Evolutionary conservation across 176 grass and related monocot genomes (phyloP).

Genomic region (Triticum dicoccoides): DNA sequence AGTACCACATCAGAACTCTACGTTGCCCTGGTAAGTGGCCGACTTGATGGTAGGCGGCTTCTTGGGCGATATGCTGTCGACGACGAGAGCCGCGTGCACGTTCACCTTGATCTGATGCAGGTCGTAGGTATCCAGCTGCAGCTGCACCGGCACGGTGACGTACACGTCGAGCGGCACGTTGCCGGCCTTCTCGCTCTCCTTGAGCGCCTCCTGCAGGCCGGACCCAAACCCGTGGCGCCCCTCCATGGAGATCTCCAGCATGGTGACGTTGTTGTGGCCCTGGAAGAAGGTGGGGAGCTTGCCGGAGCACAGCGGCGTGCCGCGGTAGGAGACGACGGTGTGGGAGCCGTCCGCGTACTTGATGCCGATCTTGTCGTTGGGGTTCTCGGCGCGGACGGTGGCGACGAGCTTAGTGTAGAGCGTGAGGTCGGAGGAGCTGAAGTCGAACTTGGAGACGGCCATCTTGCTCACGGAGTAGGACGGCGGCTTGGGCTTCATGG

Average conservation of each 20-base stretch:
- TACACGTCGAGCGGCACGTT: slow-evolving; percentile 65
- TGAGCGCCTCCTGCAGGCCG: slow-evolving; percentile 50
- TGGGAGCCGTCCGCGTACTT: slow-evolving; percentile 45
- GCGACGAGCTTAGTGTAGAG: slow-evolving; percentile 61
- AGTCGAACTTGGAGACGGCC: slow-evolving; percentile 61
- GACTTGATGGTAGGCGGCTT: slow-evolving; percentile 71
- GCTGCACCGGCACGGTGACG: slow-evolving; percentile 56
- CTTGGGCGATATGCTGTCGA: slow-evolving; percentile 72
- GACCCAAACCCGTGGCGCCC: slow-evolving; percentile 42
- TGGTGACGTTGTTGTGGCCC: slow-evolving; percentile 66
- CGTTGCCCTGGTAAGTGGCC: slow-evolving; percentile 49
- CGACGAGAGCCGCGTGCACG: slow-evolving; percentile 63
- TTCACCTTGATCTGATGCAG: slow-evolving; percentile 46
- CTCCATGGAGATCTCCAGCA: slow-evolving; percentile 70
- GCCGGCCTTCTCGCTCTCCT: slow-evolving; percentile 60
- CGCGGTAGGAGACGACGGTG: slow-evolving; percentile 59
- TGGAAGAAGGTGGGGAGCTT: slow-evolving; percentile 65
- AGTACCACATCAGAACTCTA: slow-evolving; percentile 27
- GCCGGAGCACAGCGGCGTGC: slow-evolving; percentile 58
- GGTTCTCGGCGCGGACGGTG: slow-evolving; percentile 68
- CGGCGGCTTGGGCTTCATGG: slow-evolving; percentile 59
- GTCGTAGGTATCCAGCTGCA: slow-evolving; percentile 16
- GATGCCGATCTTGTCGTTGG: slow-evolving; percentile 81
- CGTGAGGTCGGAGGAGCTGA: slow-evolving; percentile 50
- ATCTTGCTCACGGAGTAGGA: slow-evolving; percentile 76